A percentile compares a stretch with the other conserved stretches of the same genome.
These are phyloP conservation scores for Sclerotinia spermophila DNA, from an alignment of 2,329 filamentous ascomycete genomes.

Conservation along the genomic window DNA sequence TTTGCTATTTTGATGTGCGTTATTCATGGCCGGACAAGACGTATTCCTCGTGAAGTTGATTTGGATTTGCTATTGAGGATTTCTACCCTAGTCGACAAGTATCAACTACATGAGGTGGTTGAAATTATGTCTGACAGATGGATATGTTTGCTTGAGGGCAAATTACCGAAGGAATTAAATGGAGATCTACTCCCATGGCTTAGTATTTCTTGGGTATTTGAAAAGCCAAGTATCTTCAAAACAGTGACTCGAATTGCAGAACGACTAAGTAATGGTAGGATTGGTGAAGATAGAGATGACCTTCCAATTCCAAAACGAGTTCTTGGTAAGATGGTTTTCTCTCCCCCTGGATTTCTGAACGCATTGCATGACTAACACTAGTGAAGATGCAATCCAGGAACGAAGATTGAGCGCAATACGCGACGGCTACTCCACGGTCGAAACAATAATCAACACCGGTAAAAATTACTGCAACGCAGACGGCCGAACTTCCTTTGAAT, in stretches of 20 bases:
- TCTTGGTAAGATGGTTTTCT: slow-evolving; percentile 1
- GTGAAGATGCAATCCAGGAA: slow-evolving; percentile 13
- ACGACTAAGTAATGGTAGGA: slow-evolving; percentile 9
- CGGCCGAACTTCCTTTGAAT: neutral
- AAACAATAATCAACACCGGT: neutral
- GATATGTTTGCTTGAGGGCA: slow-evolving; percentile 1
- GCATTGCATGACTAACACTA: neutral
- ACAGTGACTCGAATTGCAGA: slow-evolving; percentile 9
- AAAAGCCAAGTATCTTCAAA: slow-evolving; percentile 5
- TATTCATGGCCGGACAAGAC: neutral
- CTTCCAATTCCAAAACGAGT: slow-evolving; percentile 12
- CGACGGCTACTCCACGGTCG: slow-evolving; percentile 5
- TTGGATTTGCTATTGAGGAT: neutral
- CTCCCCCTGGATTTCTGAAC: neutral
- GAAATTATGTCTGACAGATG: slow-evolving; percentile 13
- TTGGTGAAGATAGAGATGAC: slow-evolving; percentile 9
- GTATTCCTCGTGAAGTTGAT: neutral
- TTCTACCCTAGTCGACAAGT: slow-evolving; percentile 17
- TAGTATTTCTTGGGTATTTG: slow-evolving; percentile 16
- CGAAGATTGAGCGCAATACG: slow-evolving; percentile 1
- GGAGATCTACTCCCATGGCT: slow-evolving; percentile 4
- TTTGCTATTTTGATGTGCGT: slow-evolving; percentile 11
- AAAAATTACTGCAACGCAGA: slow-evolving; percentile 6
- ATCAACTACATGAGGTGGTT: slow-evolving; percentile 15
- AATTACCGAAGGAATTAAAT: neutral